Evolutionary conservation across 2,329 filamentous ascomycete species (phyloP).

Genomic region (Knoxdaviesia proteae): DNA sequence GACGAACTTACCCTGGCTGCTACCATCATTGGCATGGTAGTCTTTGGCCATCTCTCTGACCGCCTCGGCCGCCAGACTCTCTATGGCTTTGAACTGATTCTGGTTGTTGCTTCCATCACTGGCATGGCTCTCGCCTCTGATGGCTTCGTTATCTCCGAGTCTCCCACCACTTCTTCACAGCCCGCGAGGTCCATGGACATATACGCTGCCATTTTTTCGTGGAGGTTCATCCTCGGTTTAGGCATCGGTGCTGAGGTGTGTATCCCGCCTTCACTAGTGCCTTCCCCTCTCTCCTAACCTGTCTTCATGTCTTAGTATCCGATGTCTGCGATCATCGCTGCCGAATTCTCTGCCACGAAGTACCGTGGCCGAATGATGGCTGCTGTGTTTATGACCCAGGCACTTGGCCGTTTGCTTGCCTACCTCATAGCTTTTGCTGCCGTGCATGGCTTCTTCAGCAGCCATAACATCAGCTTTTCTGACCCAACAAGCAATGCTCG

Average conservation of each 20-base stretch:
- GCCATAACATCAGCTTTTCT: constrained; percentile 1
- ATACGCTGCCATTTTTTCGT: constrained; percentile 8
- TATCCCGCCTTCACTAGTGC: neutral
- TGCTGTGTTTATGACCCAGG: constrained; percentile 10
- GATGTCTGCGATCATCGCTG: constrained; percentile 10
- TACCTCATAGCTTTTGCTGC: constrained; percentile 30
- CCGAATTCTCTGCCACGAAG: constrained; percentile 10
- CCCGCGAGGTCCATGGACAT: constrained; percentile 8
- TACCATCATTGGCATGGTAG: constrained; percentile 8
- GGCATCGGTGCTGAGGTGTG: constrained; percentile 11
- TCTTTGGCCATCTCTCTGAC: constrained; percentile 9
- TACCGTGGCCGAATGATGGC: constrained; percentile 10
- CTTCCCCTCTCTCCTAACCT: neutral
- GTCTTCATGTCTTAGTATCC: constrained; percentile 9
- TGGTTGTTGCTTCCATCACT: constrained; percentile 8
- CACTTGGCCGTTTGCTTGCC: constrained; percentile 22
- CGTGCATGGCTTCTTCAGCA: constrained; percentile 7
- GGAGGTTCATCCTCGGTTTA: constrained; percentile 8
- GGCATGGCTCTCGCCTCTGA: constrained; percentile 7
- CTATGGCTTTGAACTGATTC: constrained; percentile 9
- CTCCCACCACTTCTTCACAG: neutral
- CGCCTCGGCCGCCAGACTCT: constrained; percentile 8
- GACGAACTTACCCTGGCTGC: constrained; percentile 8
- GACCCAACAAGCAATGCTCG: constrained; percentile 4
- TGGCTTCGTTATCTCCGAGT: constrained; percentile 3